Evolutionary conservation across 495 filamentous ascomycete species (phyloP).

Genomic region (Hyaloscypha variabilis): DNA sequence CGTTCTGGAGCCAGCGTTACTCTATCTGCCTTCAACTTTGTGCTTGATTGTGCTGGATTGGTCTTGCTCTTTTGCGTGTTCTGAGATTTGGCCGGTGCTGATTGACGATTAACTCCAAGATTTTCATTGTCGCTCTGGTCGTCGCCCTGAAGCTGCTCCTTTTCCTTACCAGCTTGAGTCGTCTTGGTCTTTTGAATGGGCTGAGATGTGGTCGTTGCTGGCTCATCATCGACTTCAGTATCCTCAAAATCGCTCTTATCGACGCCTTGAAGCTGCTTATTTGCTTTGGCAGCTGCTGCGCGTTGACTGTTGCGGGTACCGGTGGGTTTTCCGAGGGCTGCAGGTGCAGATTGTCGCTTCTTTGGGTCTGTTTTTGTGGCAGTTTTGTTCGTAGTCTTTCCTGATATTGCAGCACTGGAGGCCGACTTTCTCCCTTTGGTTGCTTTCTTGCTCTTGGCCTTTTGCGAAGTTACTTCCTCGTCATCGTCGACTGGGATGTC

Average conservation of each 20-base stretch:
- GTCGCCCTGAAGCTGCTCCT: conserved; percentile 21
- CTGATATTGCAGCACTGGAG: background rate
- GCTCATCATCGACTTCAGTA: background rate
- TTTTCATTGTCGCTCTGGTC: conserved; percentile 9
- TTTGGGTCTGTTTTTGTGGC: background rate
- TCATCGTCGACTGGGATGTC: conserved; percentile 6
- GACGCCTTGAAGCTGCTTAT: conserved; percentile 21
- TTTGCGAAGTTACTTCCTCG: background rate
- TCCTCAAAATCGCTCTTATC: conserved; percentile 10
- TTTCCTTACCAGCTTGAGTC: conserved; percentile 27
- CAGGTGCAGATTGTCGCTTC: conserved; percentile 21
- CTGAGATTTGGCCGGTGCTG: background rate
- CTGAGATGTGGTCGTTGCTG: background rate
- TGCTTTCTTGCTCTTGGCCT: background rate
- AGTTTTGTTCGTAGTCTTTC: background rate
- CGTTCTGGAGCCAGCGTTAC: background rate
- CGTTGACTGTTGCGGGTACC: conserved; percentile 14
- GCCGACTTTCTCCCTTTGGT: background rate
- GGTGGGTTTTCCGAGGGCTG: background rate
- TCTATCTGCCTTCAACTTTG: background rate
- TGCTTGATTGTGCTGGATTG: background rate
- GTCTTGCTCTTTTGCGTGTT: background rate
- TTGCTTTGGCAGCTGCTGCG: conserved; percentile 33
- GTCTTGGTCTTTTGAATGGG: background rate
- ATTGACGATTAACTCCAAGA: background rate